Conservation (phyloP, 2,329 filamentous ascomycete genomes). For the Coniosporium tulheliwenetii region DNA sequence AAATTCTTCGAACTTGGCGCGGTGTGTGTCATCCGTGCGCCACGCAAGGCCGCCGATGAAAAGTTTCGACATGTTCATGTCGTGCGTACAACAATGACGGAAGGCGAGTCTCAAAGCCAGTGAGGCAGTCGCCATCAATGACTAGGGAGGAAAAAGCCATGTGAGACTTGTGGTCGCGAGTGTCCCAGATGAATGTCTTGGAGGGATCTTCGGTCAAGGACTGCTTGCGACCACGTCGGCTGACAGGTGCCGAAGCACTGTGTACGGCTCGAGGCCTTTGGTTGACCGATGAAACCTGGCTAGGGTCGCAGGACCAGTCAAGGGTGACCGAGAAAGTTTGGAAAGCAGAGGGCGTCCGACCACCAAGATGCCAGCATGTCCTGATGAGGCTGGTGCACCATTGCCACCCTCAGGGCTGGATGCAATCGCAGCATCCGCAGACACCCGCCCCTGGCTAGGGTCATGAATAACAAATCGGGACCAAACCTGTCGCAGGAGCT, state of each 20-base stretch:
- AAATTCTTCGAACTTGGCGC: constrained; percentile 83
- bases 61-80: constrained; percentile 88
- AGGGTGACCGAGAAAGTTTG: too few relatives aligned
- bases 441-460: too few relatives aligned
- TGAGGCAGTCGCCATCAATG: constrained; percentile 61
- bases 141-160: constrained; percentile 66
- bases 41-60: constrained; percentile 96
- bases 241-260: constrained; percentile 45
- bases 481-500: too few relatives aligned
- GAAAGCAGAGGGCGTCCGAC: too few relatives aligned
- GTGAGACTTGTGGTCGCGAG: constrained; percentile 42
- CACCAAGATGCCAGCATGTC: too few relatives aligned
- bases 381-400: too few relatives aligned
- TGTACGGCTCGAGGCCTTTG: too few relatives aligned
- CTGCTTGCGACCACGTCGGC: constrained; percentile 94
- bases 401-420: too few relatives aligned
- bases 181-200: constrained; percentile 73
- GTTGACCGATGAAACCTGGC: too few relatives aligned
- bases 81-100: constrained; percentile 68
- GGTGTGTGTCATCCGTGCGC: constrained; percentile 92
- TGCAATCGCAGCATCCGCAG: too few relatives aligned
- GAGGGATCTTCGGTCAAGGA: constrained; percentile 93
- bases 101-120: constrained; percentile 49
- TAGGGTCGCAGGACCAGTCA: too few relatives aligned
- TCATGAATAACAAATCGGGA: too few relatives aligned